Evolutionary conservation across 1,284 basidiomycete genomes (phyloP).

Genomic region (Apiotrichum gracile): DNA sequence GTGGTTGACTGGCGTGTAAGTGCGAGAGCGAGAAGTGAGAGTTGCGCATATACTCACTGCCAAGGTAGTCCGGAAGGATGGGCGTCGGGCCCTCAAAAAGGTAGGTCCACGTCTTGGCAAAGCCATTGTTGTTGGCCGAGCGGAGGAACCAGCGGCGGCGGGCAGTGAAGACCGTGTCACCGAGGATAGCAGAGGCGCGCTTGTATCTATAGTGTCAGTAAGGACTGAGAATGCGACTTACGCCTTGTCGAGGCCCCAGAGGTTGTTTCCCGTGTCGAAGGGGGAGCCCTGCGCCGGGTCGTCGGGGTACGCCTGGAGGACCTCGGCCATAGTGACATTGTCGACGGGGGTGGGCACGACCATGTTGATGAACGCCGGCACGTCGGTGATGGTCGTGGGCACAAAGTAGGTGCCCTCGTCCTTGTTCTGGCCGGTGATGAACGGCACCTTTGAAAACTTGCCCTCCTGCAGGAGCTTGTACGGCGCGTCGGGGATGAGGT

Average conservation of each 20-base stretch:
- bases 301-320: slow-evolving; percentile 28
- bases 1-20: slow-evolving; percentile 20
- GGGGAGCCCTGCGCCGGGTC: slow-evolving; percentile 31
- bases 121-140: slow-evolving; percentile 22
- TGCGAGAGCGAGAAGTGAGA: background rate
- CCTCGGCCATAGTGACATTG: slow-evolving; percentile 10
- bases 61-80: background rate
- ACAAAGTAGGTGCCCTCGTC: slow-evolving; percentile 23
- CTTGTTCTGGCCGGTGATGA: slow-evolving; percentile 24
- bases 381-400: background rate
- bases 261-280: slow-evolving; percentile 39
- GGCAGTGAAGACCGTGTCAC: slow-evolving; percentile 33
- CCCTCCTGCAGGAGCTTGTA: slow-evolving; percentile 15
- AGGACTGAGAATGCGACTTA: too few species aligned
- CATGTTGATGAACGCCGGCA: slow-evolving; percentile 10
- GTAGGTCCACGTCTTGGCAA: slow-evolving; percentile 33
- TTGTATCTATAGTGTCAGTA: too few species aligned
- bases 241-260: slow-evolving; percentile 24
- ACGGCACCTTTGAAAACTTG: slow-evolving; percentile 21
- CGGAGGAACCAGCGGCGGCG: slow-evolving; percentile 28
- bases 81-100: slow-evolving; percentile 21
- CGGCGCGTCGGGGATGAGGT: slow-evolving; percentile 17
- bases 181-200: slow-evolving; percentile 26
- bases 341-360: slow-evolving; percentile 19
- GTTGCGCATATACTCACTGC: slow-evolving; percentile 10